phyloP scores from a whole-genome alignment of 345 rosid genomes.

The Pistacia atlantica region DNA sequence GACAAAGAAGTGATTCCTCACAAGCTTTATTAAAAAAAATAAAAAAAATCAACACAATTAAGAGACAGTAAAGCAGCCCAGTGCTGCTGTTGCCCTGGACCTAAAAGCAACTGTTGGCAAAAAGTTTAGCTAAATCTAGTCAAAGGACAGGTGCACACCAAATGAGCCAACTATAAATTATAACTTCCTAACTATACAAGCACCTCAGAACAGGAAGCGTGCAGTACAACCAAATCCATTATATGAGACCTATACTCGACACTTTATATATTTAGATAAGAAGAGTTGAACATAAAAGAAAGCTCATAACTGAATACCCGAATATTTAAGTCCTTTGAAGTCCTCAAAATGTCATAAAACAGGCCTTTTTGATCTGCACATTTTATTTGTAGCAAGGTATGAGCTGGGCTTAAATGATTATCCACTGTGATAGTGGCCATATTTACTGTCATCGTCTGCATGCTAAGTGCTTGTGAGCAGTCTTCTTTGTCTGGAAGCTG shows the following conservation, averaged over 20 bases:
- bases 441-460: conserved; percentile 25
- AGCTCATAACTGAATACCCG: conserved; percentile 41
- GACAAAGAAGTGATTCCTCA: not conserved
- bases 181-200: not conserved
- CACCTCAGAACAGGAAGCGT: not conserved
- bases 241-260: not conserved
- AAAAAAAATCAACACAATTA: conserved; percentile 2
- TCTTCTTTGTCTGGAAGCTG: conserved; percentile 36
- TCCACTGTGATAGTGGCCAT: conserved; percentile 52
- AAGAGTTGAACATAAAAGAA: not conserved
- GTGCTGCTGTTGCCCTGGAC: not conserved
- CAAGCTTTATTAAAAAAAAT: not conserved
- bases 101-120: not conserved
- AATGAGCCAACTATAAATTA: not conserved
- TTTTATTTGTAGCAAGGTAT: conserved; percentile 65
- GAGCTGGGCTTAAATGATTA: conserved; percentile 70
- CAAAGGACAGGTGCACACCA: not conserved
- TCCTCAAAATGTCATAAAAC: conserved; percentile 70
- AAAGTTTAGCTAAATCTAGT: not conserved
- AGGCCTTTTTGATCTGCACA: conserved; percentile 79
- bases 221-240: not conserved
- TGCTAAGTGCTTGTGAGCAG: conserved; percentile 23
- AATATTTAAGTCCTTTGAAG: conserved; percentile 70
- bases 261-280: not conserved
- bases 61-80: not conserved